Percentiles rank a stretch among this genome's conserved stretches.
Conservation (phyloP, 345 rosid species). For the Corchorus capsularis region DNA sequence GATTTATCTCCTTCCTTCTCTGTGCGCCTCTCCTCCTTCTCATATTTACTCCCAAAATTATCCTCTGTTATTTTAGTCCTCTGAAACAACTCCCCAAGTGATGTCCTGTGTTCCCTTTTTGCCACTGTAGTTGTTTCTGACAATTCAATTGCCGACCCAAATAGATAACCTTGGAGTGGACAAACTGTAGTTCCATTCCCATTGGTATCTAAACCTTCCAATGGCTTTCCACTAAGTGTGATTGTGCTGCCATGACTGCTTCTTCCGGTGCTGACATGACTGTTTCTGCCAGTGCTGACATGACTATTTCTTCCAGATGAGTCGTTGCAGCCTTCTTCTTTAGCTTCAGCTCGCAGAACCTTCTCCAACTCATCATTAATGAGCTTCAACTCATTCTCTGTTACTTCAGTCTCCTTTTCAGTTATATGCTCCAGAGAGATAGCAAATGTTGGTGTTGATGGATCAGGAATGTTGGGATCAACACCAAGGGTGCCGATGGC, state of each 20-base stretch:
- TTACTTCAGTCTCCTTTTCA: conserved; percentile 65
- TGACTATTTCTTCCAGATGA: conserved; percentile 74
- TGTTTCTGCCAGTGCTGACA: conserved; percentile 65
- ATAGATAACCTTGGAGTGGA: conserved; percentile 76
- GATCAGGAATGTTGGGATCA: conserved; percentile 44
- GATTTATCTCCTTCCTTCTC: conserved; percentile 70
- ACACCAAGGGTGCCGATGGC: conserved; percentile 81
- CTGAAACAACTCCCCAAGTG: conserved; percentile 82
- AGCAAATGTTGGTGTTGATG: conserved; percentile 71
- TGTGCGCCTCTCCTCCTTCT: conserved; percentile 50
- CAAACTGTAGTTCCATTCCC: conserved; percentile 53
- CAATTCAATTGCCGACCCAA: conserved; percentile 68
- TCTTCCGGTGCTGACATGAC: conserved; percentile 68
- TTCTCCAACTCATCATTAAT: conserved; percentile 75
- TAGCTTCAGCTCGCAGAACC: conserved; percentile 63
- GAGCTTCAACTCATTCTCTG: conserved; percentile 70
- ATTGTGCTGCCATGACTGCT: conserved; percentile 80
- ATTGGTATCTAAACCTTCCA: conserved; percentile 53
- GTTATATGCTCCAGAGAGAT: conserved; percentile 63
- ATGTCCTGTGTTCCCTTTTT: conserved; percentile 68
- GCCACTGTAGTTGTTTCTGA: conserved; percentile 58
- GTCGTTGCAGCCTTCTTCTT: conserved; percentile 54
- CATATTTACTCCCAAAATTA: conserved; percentile 38
- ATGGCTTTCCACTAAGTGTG: conserved; percentile 65
- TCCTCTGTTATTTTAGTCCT: conserved; percentile 61